Evolutionary conservation across 106 monocot genomes (phyloP), one percentile per base, ranked within the genome.

Genomic region (Apostasia ramifera): DNA sequence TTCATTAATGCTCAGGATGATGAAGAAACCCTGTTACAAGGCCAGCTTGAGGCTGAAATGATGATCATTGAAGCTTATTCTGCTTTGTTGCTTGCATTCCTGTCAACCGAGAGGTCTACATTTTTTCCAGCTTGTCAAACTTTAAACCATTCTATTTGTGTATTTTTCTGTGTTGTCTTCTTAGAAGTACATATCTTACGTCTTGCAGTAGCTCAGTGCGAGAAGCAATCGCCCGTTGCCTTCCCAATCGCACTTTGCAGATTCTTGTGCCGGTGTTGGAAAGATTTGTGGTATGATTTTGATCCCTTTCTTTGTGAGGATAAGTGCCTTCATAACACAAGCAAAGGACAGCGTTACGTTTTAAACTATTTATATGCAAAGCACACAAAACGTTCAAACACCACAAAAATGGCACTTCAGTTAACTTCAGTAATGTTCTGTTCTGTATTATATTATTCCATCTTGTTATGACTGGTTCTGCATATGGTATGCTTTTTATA

Each of bases 51-150:
- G 68, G 98, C 98, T 76, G 92, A 98, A 79, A 98, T 90, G 87
- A 98, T 98, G 98, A 98, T 98, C 43, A 72, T 98, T 61, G 85
- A 90, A 79, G 98, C 98, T 50, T 98, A 98, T 79, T 64, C 93
- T 42, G 92, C 98, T 71, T 61, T 98, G 11, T 72, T 98, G 41
- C 90, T 98, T 76, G 93, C 93, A 4, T 98, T 98, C 77, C 72
- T 98, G 51, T 98, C 98, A 41, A 90, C 81, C 7, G 98, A 98
- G 71, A 98, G 98, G 98, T 98, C 53, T 64, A 6, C 52, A 8
- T 56, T 68, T 47, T 72, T 59, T 47, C 41, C n/a, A 67, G 12
- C 37, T 72, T 45, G 40, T 61, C 66, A 38, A 6, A 3, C 46
- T 26, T 62, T 26, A 15, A 52, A 41, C 53, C 10, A 57, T 69